A percentile compares a stretch with the other conserved stretches of the same genome.
phyloP scores from a whole-genome alignment of 2,329 filamentous ascomycete genomes.

The Aspergillus flavus region DNA sequence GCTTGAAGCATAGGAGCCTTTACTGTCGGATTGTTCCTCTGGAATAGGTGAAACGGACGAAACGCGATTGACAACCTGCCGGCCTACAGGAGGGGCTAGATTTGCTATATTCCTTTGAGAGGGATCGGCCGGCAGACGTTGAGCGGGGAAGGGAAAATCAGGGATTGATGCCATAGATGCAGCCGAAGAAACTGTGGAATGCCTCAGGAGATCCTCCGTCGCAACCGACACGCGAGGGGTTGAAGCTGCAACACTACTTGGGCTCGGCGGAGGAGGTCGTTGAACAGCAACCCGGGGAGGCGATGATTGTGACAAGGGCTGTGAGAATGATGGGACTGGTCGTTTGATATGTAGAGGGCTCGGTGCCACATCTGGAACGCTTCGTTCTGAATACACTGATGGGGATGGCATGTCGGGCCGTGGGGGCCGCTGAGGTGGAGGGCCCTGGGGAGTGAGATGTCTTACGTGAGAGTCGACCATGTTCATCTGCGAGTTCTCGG shows the following conservation, averaged over 20 bases:
- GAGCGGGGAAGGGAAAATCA: conserved; percentile 27
- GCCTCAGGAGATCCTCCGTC: conserved; percentile 33
- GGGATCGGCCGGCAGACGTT: conserved; percentile 25
- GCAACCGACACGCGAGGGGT: conserved; percentile 30
- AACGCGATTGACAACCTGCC: conserved; percentile 58
- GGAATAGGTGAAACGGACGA: conserved; percentile 76
- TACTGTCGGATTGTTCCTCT: conserved; percentile 64
- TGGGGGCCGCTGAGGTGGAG: conserved; percentile 45
- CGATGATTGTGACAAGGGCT: conserved; percentile 25
- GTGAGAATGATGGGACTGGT: conserved; percentile 31
- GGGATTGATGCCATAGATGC: conserved; percentile 33
- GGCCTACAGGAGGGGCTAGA: conserved; percentile 32
- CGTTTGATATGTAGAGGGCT: conserved; percentile 26
- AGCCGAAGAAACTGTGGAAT: conserved; percentile 29
- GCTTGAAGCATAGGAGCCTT: conserved; percentile 70
- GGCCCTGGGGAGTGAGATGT: conserved; percentile 35
- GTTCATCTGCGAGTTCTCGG: conserved; percentile 31
- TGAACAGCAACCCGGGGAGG: conserved; percentile 21
- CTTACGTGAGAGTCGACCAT: conserved; percentile 29
- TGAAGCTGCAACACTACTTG: conserved; percentile 26
- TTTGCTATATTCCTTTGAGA: conserved; percentile 30
- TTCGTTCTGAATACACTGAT: conserved; percentile 38
- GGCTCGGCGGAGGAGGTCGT: conserved; percentile 22
- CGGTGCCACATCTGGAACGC: conserved; percentile 27
- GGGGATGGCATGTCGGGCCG: conserved; percentile 44